A percentile compares a stretch with the other conserved stretches of the same genome.
These are phyloP conservation scores for Aspergillus avenaceus DNA, from an alignment of 495 filamentous ascomycete genomes.

Conservation along the genomic window DNA sequence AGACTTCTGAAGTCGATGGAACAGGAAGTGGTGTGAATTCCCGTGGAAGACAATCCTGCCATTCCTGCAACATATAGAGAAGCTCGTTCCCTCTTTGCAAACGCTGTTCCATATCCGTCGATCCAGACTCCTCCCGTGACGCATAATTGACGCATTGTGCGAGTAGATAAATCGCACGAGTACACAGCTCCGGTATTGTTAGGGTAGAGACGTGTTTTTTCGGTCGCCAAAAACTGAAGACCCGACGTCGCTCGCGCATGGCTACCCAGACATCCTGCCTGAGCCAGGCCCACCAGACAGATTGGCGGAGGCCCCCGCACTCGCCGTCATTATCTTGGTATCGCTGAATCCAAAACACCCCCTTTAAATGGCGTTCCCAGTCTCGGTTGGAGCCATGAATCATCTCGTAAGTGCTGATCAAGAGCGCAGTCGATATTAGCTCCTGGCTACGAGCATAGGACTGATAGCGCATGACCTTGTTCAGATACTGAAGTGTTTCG, in stretches of 20 bases:
- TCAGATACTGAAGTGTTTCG: conserved; percentile 24
- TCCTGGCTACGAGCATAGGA: conserved; percentile 20
- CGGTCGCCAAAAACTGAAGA: conserved; percentile 22
- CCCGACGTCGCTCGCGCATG: conserved; percentile 24
- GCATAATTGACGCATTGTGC: conserved; percentile 17
- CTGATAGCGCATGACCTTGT: conserved; percentile 22
- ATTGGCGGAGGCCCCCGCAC: conserved; percentile 23
- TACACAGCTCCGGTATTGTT: conserved; percentile 6
- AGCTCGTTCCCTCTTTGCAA: conserved; percentile 16
- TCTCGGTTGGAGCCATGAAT: conserved; percentile 23
- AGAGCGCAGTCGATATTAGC: conserved; percentile 20
- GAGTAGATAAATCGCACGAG: conserved; percentile 7
- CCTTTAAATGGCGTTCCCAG: conserved; percentile 27
- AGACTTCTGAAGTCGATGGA: conserved; percentile 7
- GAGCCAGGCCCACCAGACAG: conserved; percentile 30
- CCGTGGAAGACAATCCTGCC: conserved; percentile 21
- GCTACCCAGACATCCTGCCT: conserved; percentile 28
- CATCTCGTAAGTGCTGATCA: conserved; percentile 29
- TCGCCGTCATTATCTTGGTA: conserved; percentile 23
- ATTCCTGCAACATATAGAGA: conserved; percentile 23
- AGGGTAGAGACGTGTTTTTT: conserved; percentile 14
- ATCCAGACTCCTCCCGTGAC: conserved; percentile 9
- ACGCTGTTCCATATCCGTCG: conserved; percentile 8
- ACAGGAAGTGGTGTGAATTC: conserved; percentile 22
- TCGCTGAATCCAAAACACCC: conserved; percentile 26